Evolutionary conservation across 2,329 filamentous ascomycete genomes (phyloP).

Genomic region (Ceratocystis papillata): DNA sequence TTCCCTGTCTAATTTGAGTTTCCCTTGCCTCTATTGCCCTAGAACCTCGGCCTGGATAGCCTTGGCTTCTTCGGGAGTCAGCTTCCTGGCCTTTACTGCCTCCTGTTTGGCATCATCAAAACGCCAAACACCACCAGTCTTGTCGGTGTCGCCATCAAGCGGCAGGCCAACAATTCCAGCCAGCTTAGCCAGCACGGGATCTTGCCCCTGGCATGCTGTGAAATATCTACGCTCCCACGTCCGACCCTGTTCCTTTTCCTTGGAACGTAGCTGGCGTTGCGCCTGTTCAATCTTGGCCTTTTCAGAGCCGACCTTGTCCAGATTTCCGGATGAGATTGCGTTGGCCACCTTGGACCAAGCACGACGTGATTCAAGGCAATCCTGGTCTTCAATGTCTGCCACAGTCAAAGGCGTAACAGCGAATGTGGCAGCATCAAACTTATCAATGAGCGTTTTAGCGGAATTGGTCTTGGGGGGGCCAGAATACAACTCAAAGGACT

Average conservation of each 20-base stretch:
- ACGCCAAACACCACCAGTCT: constrained; percentile 51
- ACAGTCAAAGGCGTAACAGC: constrained; percentile 59
- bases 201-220: constrained; percentile 39
- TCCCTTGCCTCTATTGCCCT: constrained; percentile 27
- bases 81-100: constrained; percentile 27
- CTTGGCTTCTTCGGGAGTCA: constrained; percentile 34
- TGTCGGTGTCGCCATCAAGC: constrained; percentile 45
- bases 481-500: constrained; percentile 66
- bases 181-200: constrained; percentile 38
- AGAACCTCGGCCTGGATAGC: constrained; percentile 39
- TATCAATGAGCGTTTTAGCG: constrained; percentile 42
- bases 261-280: constrained; percentile 62
- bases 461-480: constrained; percentile 44
- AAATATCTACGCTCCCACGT: constrained; percentile 84
- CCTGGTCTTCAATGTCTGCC: constrained; percentile 64
- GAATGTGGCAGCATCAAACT: constrained; percentile 48
- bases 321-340: constrained; percentile 65
- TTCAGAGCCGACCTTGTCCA: constrained; percentile 65
- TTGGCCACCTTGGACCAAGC: constrained; percentile 81
- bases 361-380: constrained; percentile 74
- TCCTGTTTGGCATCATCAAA: constrained; percentile 42
- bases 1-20: background rate
- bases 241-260: constrained; percentile 62
- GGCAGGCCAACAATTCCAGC: constrained; percentile 40
- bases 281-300: constrained; percentile 85